Evolutionary conservation across 176 grass and related monocot species (phyloP).

Genomic region (Tuctoria greenei): DNA sequence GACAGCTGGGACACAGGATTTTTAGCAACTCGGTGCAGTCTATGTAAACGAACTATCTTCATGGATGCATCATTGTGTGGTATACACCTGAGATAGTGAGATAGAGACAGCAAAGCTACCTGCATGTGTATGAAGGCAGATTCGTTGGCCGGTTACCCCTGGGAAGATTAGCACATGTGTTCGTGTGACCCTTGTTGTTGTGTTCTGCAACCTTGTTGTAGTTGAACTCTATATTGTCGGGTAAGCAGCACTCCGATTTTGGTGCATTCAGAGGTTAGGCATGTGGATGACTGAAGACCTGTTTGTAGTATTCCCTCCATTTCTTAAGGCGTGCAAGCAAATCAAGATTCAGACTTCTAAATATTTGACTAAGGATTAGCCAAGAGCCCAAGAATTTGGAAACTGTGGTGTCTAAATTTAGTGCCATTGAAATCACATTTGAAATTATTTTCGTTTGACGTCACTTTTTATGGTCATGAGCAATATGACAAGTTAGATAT

Average conservation of each 20-base stretch:
- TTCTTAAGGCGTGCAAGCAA: not conserved
- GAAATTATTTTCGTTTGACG: not conserved
- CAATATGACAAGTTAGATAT: not conserved
- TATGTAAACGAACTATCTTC: not conserved
- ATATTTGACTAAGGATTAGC: not conserved
- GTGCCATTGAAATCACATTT: not conserved
- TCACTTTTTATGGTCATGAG: not conserved
- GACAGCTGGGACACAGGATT: not conserved
- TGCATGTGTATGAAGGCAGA: not conserved
- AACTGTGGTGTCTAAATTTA: not conserved
- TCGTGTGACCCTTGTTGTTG: not conserved
- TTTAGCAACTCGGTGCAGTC: not conserved
- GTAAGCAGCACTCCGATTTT: not conserved
- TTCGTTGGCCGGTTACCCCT: not conserved
- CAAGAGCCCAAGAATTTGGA: not conserved
- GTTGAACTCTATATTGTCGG: not conserved
- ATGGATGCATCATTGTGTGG: not conserved
- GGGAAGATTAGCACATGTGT: not conserved
- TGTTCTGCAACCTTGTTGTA: not conserved
- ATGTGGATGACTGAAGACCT: not conserved
- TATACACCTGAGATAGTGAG: not conserved
- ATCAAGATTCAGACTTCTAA: not conserved
- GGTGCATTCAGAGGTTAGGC: not conserved
- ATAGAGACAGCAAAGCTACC: constrained; percentile 1
- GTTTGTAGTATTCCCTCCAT: not conserved